Base-by-base conservation (phyloP, 1,284 basidiomycete genomes). In the Cutaneotrichosporon sp. region DNA sequence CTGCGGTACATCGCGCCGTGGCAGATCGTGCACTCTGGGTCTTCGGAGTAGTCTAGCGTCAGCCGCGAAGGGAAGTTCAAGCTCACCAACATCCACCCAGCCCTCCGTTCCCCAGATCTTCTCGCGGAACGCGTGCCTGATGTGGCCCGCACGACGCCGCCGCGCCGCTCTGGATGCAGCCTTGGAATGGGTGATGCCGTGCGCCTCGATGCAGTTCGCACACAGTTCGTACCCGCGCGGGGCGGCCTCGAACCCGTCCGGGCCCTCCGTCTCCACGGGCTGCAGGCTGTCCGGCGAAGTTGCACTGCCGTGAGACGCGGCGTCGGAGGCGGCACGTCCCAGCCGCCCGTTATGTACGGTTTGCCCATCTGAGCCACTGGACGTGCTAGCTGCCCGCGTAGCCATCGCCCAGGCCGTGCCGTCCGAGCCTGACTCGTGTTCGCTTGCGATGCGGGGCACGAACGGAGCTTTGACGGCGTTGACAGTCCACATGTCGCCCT, bases 21-120 rank as follows among this genome's bases (percentile, higher is more conserved):
- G 76, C 92, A 96, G 22, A 89, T 92, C 7, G 91, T 90, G 72
- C 92, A 96, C 68, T 83, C 83, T 30, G 85, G 77, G 47, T 83
- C 83, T 66, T 91, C 89, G 67, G 89, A 88, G 61, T 81, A 81
- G 31, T 81, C 80, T 80, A 62, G 18, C 13, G 60, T 68, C 32
- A 68, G 49, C 47, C 22, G 13, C n/a, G n/a, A n/a, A 3, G n/a
- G 21, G 21, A 40, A 36, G 11, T 9, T 14, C 26, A 57, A 31
- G 85, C 90, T 70, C 75, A 92, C 91, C 90, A 61, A 95, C 87
- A 73, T 92, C 89, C 63, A 88, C 87, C 92, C 92, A 95, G 4
- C 90, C 90, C 52, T 82, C 82, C 31, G 85, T 84, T 0, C 87
- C 87, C 92, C 92, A 95, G 10, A 89, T 84, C 78, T 89, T 91